Evolutionary conservation across 73 alveolate species (phyloP).

Genomic region (Tetrahymena elliotti): DNA sequence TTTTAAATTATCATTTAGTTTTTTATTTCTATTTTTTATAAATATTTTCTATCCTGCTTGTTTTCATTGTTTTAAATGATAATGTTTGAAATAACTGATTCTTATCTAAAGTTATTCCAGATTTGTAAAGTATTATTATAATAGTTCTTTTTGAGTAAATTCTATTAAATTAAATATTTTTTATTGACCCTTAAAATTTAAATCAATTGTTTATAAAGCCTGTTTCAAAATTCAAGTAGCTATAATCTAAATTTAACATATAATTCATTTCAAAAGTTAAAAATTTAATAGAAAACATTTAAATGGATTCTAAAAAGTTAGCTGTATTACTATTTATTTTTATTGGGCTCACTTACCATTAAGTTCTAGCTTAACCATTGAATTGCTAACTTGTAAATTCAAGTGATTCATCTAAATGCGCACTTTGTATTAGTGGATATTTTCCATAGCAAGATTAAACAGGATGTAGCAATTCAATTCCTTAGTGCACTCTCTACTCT

Average conservation of each 20-base stretch:
- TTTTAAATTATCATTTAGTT: too few species aligned
- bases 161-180: neutral
- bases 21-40: too few species aligned
- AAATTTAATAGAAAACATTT: neutral
- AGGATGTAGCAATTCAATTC: neutral
- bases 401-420: neutral
- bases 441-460: neutral
- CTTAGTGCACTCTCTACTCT: neutral
- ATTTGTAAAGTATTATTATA: neutral
- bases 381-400: neutral
- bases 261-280: neutral
- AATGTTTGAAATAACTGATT: neutral
- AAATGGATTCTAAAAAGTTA: neutral
- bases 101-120: neutral
- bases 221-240: neutral
- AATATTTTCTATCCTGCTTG: neutral
- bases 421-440: neutral
- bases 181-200: neutral
- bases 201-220: neutral
- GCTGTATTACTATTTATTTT: neutral
- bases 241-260: neutral
- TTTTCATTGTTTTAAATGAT: too few species aligned
- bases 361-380: neutral
- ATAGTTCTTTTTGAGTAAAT: neutral
- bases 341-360: neutral